phyloP scores from a whole-genome alignment of 1,284 basidiomycete species.

The Cutaneotrichosporon cavernicola region DNA sequence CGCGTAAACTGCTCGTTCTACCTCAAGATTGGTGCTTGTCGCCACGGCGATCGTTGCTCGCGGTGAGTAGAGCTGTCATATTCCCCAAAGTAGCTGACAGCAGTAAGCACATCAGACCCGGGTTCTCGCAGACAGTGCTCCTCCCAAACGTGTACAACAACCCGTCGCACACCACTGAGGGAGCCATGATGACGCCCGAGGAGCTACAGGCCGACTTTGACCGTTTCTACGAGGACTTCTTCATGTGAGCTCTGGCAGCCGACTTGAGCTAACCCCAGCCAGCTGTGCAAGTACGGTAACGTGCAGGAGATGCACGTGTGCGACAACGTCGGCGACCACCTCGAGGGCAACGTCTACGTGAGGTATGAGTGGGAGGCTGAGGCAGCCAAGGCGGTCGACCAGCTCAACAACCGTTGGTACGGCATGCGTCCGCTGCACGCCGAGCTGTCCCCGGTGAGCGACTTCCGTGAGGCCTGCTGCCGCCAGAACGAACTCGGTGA shows the following conservation, averaged over 20 bases:
- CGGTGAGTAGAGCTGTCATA: conserved; percentile 30
- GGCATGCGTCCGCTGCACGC: conserved; percentile 94
- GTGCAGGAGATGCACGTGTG: conserved; percentile 96
- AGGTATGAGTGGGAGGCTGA: conserved; percentile 98
- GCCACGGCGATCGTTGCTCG: conserved; percentile 53
- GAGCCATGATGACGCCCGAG: conserved; percentile 60
- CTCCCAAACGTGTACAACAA: conserved; percentile 99
- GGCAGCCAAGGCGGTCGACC: conserved; percentile 88
- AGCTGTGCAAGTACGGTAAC: conserved; percentile 91
- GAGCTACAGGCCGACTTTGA: conserved; percentile 96
- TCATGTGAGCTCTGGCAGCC: conserved; percentile 58
- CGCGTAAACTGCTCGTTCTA: conserved; percentile 55
- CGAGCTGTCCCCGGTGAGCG: conserved; percentile 97
- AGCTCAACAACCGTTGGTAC: conserved; percentile 95
- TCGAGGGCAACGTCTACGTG: conserved; percentile 98
- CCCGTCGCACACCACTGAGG: conserved; percentile 84
- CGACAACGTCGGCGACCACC: conserved; percentile 98
- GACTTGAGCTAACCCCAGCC: conserved; percentile 48
- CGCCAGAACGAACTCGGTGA: conserved; percentile 97
- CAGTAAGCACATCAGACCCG: conserved; percentile 93
- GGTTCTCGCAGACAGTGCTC: conserved; percentile 95
- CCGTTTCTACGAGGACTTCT: conserved; percentile 92
- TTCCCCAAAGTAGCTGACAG: conserved; percentile 39
- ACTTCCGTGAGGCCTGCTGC: conserved; percentile 98
- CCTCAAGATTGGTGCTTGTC: conserved; percentile 53